A percentile compares a stretch with the other conserved stretches of the same genome.
Evolutionary conservation across 768 basidiomycete genomes (phyloP).

Genomic region (Boletus pseudo-olivaceus): DNA sequence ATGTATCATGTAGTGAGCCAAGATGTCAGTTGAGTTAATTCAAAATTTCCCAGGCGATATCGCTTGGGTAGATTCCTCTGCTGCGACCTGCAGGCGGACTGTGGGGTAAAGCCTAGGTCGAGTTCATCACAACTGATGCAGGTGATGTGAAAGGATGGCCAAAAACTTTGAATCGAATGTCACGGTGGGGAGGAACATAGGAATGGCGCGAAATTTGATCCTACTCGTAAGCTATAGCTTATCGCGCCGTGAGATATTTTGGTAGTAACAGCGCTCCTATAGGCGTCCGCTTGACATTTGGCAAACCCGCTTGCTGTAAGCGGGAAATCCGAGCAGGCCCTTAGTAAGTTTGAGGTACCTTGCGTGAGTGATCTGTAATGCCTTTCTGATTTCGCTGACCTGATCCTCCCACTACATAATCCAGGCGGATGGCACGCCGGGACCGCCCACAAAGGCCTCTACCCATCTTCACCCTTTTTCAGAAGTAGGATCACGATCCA

Average conservation of each 20-base stretch:
- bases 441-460: no score
- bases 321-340: no score
- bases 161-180: background rate
- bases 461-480: no score
- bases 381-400: no score
- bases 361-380: no score
- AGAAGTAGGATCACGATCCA: no score
- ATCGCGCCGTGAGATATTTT: background rate
- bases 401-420: no score
- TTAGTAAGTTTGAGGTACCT: no score
- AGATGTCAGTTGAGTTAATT: conserved; percentile 5
- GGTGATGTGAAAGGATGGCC: background rate
- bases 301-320: no score
- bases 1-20: conserved; percentile 17
- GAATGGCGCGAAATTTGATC: background rate
- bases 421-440: no score
- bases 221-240: background rate
- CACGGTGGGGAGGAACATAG: background rate
- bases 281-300: no score
- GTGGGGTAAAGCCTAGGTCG: background rate
- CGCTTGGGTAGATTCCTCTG: background rate
- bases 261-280: background rate
- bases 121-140: background rate
- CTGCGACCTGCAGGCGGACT: background rate
- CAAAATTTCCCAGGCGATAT: background rate